Evolutionary conservation across 2,329 filamentous ascomycete species (phyloP), one percentile per base, ranked within the genome.

Genomic region (Sporothrix luriei): DNA sequence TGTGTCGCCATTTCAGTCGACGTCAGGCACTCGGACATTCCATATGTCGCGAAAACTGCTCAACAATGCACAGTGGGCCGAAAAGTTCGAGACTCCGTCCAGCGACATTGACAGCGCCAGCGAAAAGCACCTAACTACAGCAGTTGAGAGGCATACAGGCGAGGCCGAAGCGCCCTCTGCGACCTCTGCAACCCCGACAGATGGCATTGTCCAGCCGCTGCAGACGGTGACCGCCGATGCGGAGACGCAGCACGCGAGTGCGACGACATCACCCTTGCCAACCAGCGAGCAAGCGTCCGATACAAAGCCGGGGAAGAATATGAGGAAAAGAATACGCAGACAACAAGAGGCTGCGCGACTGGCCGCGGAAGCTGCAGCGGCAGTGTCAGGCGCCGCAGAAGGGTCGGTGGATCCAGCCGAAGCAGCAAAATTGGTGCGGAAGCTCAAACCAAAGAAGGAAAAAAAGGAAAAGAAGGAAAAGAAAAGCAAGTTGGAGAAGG

Each of bases 221-320:
- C 38, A 46, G 10, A 14, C 4, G n/a, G 57, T 62, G 4, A 38
- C 26, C n/a, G 19, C n/a, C 2, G 26, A 55, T 19, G 46, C 46
- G 3, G 65, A 67, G 29, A 46, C 4, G 11, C 11, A 52, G 29
- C 49, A 55, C 3, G 13, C 19, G 14, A 57, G 38, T 29, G 19
- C 16, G 19, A 38, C 57, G 5, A 16, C 54, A 21, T 4, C 54
- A 19, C 19, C 26, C 4, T 16, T 3, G 6, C 26, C 26, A 19
- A 4, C 26, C 52, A 26, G 9, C 14, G 9, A 26, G n/a, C 52
- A 57, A 57, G 52, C 19, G 24, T 24, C 40, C 33, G 24, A 33
- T 38, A 9, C 24, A 9, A 40, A 0, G 19, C 51, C 43, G 7
- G 74, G 74, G 46, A 73, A 69, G 29, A 73, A 73, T 13, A 69